phyloP scores from a whole-genome alignment of 176 grass and related monocot genomes.

The Pontederia paniculata region DNA sequence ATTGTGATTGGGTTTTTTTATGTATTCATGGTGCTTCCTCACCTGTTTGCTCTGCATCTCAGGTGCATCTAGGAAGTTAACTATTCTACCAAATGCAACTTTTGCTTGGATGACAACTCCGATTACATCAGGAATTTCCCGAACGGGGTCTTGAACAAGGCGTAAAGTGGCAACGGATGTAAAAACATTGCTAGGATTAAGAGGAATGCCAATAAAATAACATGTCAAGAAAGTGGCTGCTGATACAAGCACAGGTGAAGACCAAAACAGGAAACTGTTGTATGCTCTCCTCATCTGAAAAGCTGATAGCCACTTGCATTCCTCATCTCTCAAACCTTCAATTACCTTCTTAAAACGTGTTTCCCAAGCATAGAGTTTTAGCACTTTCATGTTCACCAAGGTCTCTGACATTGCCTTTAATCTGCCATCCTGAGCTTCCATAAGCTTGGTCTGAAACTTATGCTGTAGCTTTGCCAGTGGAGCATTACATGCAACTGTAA shows the following conservation, averaged over 20 bases:
- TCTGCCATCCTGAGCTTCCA: constrained; percentile 80
- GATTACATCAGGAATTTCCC: constrained; percentile 73
- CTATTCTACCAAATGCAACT: constrained; percentile 67
- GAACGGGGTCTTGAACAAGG: constrained; percentile 70
- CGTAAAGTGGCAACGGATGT: constrained; percentile 73
- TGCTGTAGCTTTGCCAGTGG: constrained; percentile 82
- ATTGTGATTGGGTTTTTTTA: constrained; percentile 38
- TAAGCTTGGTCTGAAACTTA: constrained; percentile 70
- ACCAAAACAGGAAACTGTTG: constrained; percentile 76
- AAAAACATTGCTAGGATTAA: constrained; percentile 80
- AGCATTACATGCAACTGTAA: constrained; percentile 68
- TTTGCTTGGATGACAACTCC: constrained; percentile 79
- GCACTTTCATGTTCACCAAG: constrained; percentile 66
- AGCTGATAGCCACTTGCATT: constrained; percentile 68
- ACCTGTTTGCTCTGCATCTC: constrained; percentile 40
- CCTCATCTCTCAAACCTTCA: constrained; percentile 54
- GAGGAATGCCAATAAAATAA: constrained; percentile 59
- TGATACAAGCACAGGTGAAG: constrained; percentile 85
- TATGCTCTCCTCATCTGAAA: constrained; percentile 79
- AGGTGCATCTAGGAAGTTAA: constrained; percentile 66
- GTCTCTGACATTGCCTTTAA: constrained; percentile 79
- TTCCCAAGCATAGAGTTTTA: constrained; percentile 97
- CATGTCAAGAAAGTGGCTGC: constrained; percentile 72
- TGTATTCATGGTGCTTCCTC: constrained; percentile 17
- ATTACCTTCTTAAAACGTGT: constrained; percentile 72